Evolutionary conservation across 768 basidiomycete genomes (phyloP).

Genomic region (Gloeopeniophorella convolvens): DNA sequence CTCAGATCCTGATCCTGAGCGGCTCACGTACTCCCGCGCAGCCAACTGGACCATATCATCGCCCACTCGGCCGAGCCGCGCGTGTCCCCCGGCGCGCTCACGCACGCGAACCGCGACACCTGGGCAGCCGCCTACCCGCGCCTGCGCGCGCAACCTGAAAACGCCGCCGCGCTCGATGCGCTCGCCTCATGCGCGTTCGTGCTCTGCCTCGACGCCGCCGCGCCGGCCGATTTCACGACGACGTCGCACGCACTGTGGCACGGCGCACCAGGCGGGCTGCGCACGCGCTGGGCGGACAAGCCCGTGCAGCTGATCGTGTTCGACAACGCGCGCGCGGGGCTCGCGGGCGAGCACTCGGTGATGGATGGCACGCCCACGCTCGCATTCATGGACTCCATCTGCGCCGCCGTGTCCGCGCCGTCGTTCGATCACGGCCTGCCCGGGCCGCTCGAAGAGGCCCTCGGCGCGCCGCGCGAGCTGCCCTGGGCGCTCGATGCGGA

Average conservation of each 20-base stretch:
- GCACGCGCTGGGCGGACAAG: constrained; percentile 86
- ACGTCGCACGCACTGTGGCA: constrained; percentile 78
- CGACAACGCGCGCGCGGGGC: constrained; percentile 72
- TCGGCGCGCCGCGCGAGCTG: constrained; percentile 41
- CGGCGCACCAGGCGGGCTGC: constrained; percentile 55
- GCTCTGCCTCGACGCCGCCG: constrained; percentile 66
- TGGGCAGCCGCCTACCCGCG: constrained; percentile 55
- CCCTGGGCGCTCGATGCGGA: constrained; percentile 55
- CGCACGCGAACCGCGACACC: constrained; percentile 72
- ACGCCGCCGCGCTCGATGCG: constrained; percentile 55
- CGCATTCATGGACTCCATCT: constrained; percentile 63
- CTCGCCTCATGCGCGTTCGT: constrained; percentile 87
- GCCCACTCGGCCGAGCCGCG: constrained; percentile 55
- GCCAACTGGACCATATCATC: constrained; percentile 69
- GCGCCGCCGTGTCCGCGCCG: constrained; percentile 51
- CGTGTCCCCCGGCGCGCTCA: constrained; percentile 71
- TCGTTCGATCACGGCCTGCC: constrained; percentile 57
- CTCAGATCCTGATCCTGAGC: background rate
- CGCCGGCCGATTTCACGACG: constrained; percentile 46
- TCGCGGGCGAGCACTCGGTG: constrained; percentile 90
- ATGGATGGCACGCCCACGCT: constrained; percentile 88
- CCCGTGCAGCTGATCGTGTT: constrained; percentile 82
- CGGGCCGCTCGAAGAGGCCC: constrained; percentile 16
- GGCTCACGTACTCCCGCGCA: constrained; percentile 24
- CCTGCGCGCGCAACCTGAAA: constrained; percentile 51